These are phyloP conservation scores for Grigorovia transvaalensis DNA, from an alignment of 805 yeast genomes.

Conservation along the genomic window DNA sequence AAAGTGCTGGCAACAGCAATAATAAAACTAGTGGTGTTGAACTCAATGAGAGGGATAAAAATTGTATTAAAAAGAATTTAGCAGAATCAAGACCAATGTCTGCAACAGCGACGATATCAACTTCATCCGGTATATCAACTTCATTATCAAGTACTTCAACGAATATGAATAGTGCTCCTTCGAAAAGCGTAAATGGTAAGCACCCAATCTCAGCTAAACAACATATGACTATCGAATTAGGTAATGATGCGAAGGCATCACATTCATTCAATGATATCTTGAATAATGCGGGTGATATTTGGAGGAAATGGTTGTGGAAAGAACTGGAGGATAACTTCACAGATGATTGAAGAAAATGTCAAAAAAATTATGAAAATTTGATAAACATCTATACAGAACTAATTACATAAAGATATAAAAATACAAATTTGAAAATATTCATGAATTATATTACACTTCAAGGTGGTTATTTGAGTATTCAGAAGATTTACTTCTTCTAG, in stretches of 20 bases:
- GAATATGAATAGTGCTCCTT: background rate
- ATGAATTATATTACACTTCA: background rate
- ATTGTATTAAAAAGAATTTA: conserved; percentile 4
- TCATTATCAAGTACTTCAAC: background rate
- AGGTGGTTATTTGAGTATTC: too few species aligned
- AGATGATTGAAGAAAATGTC: conserved; percentile 4
- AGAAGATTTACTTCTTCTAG: too few species aligned
- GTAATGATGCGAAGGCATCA: conserved; percentile 34
- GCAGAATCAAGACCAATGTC: conserved; percentile 5
- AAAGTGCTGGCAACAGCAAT: background rate
- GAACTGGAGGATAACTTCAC: conserved; percentile 39
- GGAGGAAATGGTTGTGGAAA: conserved; percentile 73
- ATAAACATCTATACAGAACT: background rate
- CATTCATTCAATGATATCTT: conserved; percentile 66
- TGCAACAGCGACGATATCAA: conserved; percentile 5
- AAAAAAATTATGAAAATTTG: background rate
- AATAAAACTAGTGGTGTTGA: background rate
- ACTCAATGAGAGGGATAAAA: conserved; percentile 3
- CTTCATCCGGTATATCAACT: background rate
- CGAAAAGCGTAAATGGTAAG: background rate
- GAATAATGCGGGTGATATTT: conserved; percentile 72
- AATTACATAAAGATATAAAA: background rate
- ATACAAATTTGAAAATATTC: background rate
- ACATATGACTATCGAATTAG: conserved; percentile 26
- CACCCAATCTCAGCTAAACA: conserved; percentile 1